phyloP scores from a whole-genome alignment of 495 filamentous ascomycete genomes.

The Neurospora intermedia region DNA sequence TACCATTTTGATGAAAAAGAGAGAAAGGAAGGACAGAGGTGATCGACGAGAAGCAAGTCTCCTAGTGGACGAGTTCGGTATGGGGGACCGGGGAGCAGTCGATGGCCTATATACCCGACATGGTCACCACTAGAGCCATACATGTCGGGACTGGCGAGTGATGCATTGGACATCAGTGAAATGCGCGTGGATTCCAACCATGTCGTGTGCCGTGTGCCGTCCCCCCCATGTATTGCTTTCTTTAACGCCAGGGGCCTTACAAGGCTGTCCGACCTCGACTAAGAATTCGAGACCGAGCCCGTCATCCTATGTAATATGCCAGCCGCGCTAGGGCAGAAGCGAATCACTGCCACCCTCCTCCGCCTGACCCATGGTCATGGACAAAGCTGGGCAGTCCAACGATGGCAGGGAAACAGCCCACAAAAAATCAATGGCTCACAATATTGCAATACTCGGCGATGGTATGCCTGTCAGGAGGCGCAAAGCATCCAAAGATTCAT shows the following conservation, averaged over 20 bases:
- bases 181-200: neutral
- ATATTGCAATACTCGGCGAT: neutral
- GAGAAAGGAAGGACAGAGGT: neutral
- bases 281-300: neutral
- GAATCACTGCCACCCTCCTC: neutral
- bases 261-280: conserved; percentile 1
- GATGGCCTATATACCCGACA: neutral
- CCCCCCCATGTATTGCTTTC: neutral
- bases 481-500: neutral
- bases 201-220: neutral
- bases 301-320: neutral
- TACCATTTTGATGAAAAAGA: conserved; percentile 14
- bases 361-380: neutral
- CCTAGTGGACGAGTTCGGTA: neutral
- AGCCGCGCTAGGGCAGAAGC: neutral
- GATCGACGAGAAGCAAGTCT: neutral
- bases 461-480: neutral
- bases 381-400: neutral
- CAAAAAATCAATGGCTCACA: neutral
- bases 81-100: neutral
- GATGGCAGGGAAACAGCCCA: neutral
- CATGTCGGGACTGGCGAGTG: neutral
- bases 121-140: neutral
- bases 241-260: conserved; percentile 1
- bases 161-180: neutral